phyloP scores from a whole-genome alignment of 495 filamentous ascomycete species.

The Melanomma pulvis-pyrius region DNA sequence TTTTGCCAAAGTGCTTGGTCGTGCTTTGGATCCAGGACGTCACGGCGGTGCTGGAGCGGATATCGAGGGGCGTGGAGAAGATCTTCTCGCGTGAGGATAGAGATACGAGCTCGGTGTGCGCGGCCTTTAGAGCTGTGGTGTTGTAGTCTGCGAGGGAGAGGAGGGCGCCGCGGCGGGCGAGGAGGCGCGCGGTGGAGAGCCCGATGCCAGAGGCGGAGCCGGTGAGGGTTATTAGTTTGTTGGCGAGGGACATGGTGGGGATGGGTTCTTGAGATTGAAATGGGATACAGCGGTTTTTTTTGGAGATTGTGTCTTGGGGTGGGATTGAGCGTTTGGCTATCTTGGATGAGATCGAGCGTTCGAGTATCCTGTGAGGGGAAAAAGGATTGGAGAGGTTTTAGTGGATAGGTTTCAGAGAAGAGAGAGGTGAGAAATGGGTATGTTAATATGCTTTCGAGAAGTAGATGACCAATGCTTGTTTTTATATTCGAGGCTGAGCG shows the following conservation, averaged over 20 bases:
- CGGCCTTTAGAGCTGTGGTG: constrained; percentile 1
- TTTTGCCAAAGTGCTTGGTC: background rate
- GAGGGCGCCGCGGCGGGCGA: constrained; percentile 19
- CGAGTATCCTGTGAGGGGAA: too few relatives aligned
- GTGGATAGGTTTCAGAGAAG: too few relatives aligned
- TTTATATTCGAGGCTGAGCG: too few relatives aligned
- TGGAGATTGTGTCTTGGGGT: too few relatives aligned
- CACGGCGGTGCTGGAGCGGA: constrained; percentile 14
- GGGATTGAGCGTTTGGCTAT: too few relatives aligned
- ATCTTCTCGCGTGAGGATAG: background rate
- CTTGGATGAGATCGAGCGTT: too few relatives aligned
- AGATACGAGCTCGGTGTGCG: constrained; percentile 1
- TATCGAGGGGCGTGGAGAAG: constrained; percentile 11
- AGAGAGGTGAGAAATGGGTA: too few relatives aligned
- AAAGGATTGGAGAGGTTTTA: too few relatives aligned
- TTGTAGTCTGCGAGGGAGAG: constrained; percentile 30
- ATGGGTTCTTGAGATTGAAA: background rate
- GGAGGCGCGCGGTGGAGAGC: constrained; percentile 20
- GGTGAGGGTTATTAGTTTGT: constrained; percentile 30
- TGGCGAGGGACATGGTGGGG: background rate
- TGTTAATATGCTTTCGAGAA: too few relatives aligned
- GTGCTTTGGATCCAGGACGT: background rate
- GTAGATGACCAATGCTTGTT: too few relatives aligned
- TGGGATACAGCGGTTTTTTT: too few relatives aligned
- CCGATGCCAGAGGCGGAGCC: constrained; percentile 23